These are phyloP conservation scores for Aspergillus ellipticus DNA, from an alignment of 495 filamentous ascomycete species.

Conservation along the genomic window DNA sequence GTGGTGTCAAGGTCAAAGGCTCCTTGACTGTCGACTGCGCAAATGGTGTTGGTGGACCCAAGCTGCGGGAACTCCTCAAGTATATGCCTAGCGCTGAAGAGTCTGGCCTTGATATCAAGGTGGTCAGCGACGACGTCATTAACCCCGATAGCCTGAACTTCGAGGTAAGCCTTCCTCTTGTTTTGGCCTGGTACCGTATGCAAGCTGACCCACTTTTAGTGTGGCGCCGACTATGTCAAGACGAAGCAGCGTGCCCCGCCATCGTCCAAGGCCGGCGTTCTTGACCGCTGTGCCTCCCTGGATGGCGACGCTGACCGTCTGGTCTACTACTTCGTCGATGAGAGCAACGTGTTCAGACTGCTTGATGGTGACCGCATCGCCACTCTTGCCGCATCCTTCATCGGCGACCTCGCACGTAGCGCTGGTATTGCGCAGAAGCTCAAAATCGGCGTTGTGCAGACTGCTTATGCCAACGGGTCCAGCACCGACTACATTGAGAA, in stretches of 20 bases:
- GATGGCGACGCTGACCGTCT: slow-evolving; percentile 95
- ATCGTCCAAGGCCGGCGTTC: slow-evolving; percentile 65
- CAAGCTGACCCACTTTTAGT: slow-evolving; percentile 48
- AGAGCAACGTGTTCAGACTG: slow-evolving; percentile 76
- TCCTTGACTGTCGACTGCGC: slow-evolving; percentile 87
- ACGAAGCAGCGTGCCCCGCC: slow-evolving; percentile 90
- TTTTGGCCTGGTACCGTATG: not conserved
- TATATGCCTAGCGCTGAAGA: slow-evolving; percentile 62
- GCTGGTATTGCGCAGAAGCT: slow-evolving; percentile 76
- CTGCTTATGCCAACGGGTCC: slow-evolving; percentile 96
- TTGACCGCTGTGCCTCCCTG: slow-evolving; percentile 85
- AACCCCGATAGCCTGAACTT: slow-evolving; percentile 84
- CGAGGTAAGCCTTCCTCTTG: slow-evolving; percentile 52
- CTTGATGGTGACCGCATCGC: slow-evolving; percentile 97
- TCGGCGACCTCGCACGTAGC: slow-evolving; percentile 77
- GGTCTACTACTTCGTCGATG: slow-evolving; percentile 90
- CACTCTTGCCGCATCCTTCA: slow-evolving; percentile 88
- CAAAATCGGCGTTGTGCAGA: slow-evolving; percentile 91
- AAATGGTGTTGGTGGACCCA: slow-evolving; percentile 94
- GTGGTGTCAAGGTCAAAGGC: slow-evolving; percentile 66
- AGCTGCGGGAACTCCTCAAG: slow-evolving; percentile 83
- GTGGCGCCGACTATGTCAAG: slow-evolving; percentile 96
- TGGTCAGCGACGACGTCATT: slow-evolving; percentile 88
- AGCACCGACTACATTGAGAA: slow-evolving; percentile 87
- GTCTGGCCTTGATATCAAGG: slow-evolving; percentile 71